Evolutionary conservation across 1,139 yeast species (phyloP).

Genomic region (Kazachstania sp.): DNA sequence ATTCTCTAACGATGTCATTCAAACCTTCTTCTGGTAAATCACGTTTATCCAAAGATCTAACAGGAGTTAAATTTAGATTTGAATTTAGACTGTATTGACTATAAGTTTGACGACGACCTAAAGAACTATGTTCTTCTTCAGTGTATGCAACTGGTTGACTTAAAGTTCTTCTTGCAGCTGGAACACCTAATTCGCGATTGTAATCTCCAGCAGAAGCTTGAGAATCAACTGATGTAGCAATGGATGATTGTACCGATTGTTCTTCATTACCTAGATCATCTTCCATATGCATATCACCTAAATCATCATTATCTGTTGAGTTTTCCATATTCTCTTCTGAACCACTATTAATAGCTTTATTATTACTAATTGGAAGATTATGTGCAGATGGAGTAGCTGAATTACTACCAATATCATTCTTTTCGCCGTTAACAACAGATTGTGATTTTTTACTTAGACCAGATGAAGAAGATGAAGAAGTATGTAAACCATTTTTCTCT

Average conservation of each 20-base stretch:
- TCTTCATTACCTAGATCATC: neutral
- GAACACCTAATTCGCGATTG: constrained; percentile 2
- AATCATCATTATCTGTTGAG: constrained; percentile 2
- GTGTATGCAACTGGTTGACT: constrained; percentile 23
- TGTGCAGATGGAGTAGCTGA: neutral
- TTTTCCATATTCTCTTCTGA: neutral
- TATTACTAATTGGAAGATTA: neutral
- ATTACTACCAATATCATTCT: neutral
- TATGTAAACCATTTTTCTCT: neutral
- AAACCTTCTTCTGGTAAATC: constrained; percentile 44
- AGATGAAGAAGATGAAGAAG: neutral
- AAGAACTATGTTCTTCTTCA: neutral
- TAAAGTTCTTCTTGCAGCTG: constrained; percentile 8
- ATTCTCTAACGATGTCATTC: constrained; percentile 51
- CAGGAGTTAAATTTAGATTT: constrained; percentile 1
- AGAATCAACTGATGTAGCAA: constrained; percentile 5
- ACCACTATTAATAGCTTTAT: neutral
- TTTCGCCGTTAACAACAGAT: neutral
- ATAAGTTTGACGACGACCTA: neutral
- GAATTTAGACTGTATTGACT: neutral
- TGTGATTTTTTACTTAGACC: neutral
- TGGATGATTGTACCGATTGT: constrained; percentile 5
- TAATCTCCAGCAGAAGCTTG: constrained; percentile 1
- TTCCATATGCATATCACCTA: neutral
- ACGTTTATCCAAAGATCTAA: constrained; percentile 31